Evolutionary conservation across 768 basidiomycete species (phyloP), one percentile per base, ranked within the genome.

Genomic region (Serendipita sp.): DNA sequence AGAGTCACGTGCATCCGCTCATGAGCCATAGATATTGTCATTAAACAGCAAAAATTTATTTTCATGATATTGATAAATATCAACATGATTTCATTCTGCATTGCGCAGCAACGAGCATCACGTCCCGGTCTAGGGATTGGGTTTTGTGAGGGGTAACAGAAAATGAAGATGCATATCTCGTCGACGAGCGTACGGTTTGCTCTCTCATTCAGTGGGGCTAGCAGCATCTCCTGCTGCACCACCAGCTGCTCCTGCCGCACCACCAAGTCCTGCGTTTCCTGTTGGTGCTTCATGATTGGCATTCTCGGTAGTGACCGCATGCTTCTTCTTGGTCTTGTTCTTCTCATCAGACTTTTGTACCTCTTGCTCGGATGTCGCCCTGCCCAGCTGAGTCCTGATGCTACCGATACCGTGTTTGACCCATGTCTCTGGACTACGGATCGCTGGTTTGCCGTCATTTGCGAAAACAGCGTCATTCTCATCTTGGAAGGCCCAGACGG

Each of bases 221-320:
- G 44, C 13, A 31, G 52, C 52, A 53, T 53, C 52, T 53, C 52
- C 52, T n/a, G 52, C 52, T n/a, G 52, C 52, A 13, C 52, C 52
- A n/a, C 52, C 52, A 27, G 52, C 52, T 11, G 52, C 52, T 11
- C 52, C 52, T 13, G 15, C 52, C 13, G 29, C 52, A 13, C 52
- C 52, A 53, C 13, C 44, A 13, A 45, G 11, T 45, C 44, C 44
- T 13, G 44, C 44, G 18, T 13, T 18, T 18, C 44, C 11, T 13
- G 44, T 18, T 45, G 44, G 44, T 13, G 44, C 44, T 2, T 45
- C 44, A 23, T 23, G 23, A 45, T 45, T 45, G 44, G 44, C 44
- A 45, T 13, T 13, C 13, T 13, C 18, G 44, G 11, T 45, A 13
- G 11, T 18, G 13, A 18, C 44, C 11, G 44, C 44, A 18, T 45